These are phyloP conservation scores for Yamadazyma dendronema DNA, from an alignment of 1,139 yeast species.

Conservation along the genomic window DNA sequence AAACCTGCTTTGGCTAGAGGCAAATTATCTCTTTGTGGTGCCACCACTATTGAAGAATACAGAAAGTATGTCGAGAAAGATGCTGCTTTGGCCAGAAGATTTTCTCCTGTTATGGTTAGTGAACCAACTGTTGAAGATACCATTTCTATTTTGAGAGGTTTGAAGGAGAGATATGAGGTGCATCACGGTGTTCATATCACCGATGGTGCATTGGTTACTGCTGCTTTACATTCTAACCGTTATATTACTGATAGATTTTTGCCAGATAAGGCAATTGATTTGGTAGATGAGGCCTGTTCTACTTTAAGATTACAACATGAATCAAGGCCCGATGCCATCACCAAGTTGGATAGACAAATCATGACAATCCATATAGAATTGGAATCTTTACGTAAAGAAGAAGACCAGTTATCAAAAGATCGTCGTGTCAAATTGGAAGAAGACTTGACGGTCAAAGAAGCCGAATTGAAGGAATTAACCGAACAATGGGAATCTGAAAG, in stretches of 20 bases:
- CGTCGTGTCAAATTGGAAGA: conserved; percentile 65
- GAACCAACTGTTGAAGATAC: conserved; percentile 96
- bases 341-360: conserved; percentile 80
- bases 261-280: conserved; percentile 95
- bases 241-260: conserved; percentile 88
- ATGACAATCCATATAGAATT: conserved; percentile 95
- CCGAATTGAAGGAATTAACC: conserved; percentile 67
- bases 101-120: conserved; percentile 80
- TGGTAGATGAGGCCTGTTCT: conserved; percentile 97
- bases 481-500: conserved; percentile 86
- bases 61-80: conserved; percentile 87
- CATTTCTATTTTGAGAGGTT: conserved; percentile 85
- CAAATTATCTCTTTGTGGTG: conserved; percentile 90
- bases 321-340: conserved; percentile 93
- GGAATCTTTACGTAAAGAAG: conserved; percentile 89
- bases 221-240: conserved; percentile 86
- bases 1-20: conserved; percentile 97
- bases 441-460: conserved; percentile 60
- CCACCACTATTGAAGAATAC: conserved; percentile 89
- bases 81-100: conserved; percentile 88
- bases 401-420: conserved; percentile 78
- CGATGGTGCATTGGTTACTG: conserved; percentile 90
- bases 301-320: conserved; percentile 93
- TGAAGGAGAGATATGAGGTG: conserved; percentile 91
- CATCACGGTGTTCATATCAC: conserved; percentile 98